These are phyloP conservation scores for Trypanosoma platydactyli DNA, from an alignment of 208 protist genomes.

Conservation along the genomic window DNA sequence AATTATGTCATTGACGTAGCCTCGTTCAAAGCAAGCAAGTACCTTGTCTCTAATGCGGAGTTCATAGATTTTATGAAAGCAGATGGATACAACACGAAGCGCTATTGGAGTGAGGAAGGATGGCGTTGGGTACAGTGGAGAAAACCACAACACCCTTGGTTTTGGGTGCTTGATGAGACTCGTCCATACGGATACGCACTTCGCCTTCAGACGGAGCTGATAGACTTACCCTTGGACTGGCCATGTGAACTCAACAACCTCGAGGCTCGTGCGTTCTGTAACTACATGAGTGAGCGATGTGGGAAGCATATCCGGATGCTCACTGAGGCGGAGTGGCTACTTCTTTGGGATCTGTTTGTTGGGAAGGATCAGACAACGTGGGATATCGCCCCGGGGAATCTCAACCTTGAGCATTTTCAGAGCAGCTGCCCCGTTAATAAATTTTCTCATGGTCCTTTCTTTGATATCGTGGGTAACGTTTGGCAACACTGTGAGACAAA, in stretches of 20 bases:
- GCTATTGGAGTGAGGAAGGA: conserved; percentile 96
- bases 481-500: conserved; percentile 95
- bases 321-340: conserved; percentile 90
- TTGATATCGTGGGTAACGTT: conserved; percentile 95
- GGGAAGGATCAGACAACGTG: conserved; percentile 78
- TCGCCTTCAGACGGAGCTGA: conserved; percentile 89
- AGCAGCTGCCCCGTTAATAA: conserved; percentile 84
- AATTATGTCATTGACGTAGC: conserved; percentile 69
- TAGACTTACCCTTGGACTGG: conserved; percentile 95
- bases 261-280: conserved; percentile 95
- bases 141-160: conserved; percentile 90
- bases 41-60: conserved; percentile 95
- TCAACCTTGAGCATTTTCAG: conserved; percentile 87
- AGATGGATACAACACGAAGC: conserved; percentile 87
- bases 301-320: conserved; percentile 84
- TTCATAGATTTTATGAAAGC: conserved; percentile 93
- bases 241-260: conserved; percentile 96
- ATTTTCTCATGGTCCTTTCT: conserved; percentile 81
- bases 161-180: conserved; percentile 89
- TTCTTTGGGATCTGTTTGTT: conserved; percentile 83
- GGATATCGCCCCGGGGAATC: conserved; percentile 76
- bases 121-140: conserved; percentile 95
- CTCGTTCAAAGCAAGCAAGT: conserved; percentile 94
- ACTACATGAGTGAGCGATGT: conserved; percentile 86
- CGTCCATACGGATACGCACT: conserved; percentile 80